Conservation (phyloP, 176 grass and related monocot genomes). For the Sorghum bicolor region DNA sequence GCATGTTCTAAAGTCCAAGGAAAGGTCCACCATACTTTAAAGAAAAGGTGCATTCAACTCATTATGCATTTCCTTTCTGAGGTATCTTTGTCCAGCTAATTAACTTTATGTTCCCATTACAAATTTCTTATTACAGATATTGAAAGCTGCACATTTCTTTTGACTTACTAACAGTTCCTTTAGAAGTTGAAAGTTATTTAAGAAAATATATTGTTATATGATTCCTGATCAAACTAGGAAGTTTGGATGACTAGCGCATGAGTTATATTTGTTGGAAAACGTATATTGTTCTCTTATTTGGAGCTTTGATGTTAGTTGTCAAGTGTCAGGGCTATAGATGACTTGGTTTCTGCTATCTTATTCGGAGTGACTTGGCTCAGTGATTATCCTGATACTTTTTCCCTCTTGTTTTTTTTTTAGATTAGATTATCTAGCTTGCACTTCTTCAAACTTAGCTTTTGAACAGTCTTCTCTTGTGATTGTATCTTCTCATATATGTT, state of each 20-base stretch:
- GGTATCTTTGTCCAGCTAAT: not conserved
- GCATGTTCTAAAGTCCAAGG: slow-evolving; percentile 4
- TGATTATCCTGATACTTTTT: not conserved
- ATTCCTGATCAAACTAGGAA: slow-evolving; percentile 1
- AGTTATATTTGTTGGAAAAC: not conserved
- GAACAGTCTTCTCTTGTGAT: not conserved
- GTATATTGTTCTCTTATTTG: slow-evolving; percentile 9
- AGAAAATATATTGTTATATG: not conserved
- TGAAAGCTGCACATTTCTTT: not conserved
- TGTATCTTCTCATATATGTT: slow-evolving; percentile 3
- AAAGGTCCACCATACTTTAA: not conserved
- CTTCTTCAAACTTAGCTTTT: not conserved
- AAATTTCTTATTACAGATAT: not conserved
- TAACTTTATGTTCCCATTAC: not conserved
- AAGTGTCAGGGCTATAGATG: not conserved
- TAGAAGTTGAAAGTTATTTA: not conserved
- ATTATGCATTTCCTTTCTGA: not conserved
- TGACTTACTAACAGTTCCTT: not conserved
- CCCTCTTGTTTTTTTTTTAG: slow-evolving; percentile 13
- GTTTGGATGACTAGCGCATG: slow-evolving; percentile 2
- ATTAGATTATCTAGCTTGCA: not conserved
- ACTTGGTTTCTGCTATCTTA: slow-evolving; percentile 23
- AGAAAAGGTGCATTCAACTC: not conserved
- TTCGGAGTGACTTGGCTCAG: not conserved
- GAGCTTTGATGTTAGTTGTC: not conserved